A percentile compares a stretch with the other conserved stretches of the same genome.
Conservation (phyloP, 2,329 filamentous ascomycete genomes). For the Zymoseptoria tritici region DNA sequence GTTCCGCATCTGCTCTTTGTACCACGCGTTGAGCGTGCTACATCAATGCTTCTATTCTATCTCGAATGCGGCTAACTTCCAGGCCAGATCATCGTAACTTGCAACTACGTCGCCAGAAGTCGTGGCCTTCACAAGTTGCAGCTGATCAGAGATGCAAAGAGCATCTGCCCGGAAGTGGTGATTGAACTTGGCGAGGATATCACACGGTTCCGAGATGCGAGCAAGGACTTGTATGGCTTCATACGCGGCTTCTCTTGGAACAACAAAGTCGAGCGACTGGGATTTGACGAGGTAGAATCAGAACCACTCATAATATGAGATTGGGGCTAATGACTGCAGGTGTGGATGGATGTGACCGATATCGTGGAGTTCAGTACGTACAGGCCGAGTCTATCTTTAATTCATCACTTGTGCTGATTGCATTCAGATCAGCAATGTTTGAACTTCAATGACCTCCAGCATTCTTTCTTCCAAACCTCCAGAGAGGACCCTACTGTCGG, state of each 20-base stretch:
- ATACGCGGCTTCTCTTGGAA: conserved; percentile 71
- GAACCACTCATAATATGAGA: background rate
- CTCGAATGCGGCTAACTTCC: background rate
- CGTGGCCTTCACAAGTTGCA: conserved; percentile 71
- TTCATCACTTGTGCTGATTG: background rate
- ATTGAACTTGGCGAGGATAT: conserved; percentile 83
- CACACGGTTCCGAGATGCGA: conserved; percentile 75
- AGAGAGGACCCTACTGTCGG: conserved; percentile 67
- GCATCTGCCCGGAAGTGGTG: conserved; percentile 72
- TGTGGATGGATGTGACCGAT: conserved; percentile 75
- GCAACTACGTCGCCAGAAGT: conserved; percentile 83
- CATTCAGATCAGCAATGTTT: conserved; percentile 47
- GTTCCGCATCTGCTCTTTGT: background rate
- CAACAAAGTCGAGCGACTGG: conserved; percentile 67
- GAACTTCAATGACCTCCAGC: conserved; percentile 54
- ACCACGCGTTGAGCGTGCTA: background rate
- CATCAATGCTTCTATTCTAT: background rate
- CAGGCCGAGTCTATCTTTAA: background rate
- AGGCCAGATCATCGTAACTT: conserved; percentile 56
- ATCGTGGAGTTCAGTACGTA: conserved; percentile 69
- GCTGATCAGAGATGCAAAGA: conserved; percentile 72
- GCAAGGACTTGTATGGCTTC: conserved; percentile 70
- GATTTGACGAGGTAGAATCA: conserved; percentile 71
- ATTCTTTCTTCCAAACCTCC: conserved; percentile 76
- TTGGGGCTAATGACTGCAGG: conserved; percentile 29